Evolutionary conservation across 164 flowering plant genomes (phyloP).

Genomic region (Chloranthus sessilifolius): DNA sequence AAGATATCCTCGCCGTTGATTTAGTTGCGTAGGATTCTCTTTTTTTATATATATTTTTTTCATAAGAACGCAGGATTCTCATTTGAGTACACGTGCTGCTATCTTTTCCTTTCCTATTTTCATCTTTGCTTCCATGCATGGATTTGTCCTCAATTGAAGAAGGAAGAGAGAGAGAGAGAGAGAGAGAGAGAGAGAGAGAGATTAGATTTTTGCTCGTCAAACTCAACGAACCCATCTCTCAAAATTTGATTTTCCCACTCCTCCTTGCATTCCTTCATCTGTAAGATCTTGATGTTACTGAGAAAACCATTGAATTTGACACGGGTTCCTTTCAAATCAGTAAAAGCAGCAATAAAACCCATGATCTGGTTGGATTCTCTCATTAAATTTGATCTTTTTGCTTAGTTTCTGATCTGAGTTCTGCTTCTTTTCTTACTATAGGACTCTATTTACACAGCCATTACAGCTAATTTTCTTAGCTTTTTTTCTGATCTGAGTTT

Average conservation of each 20-base stretch:
- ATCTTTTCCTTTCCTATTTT: constrained; percentile 28
- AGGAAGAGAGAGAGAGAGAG: constrained; percentile 12
- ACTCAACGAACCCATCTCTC: constrained; percentile 19
- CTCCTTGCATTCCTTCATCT: too few species aligned
- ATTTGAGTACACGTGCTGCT: constrained; percentile 55
- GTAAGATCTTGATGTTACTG: constrained; percentile 29
- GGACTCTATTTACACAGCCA: too few species aligned
- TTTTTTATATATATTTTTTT: too few species aligned
- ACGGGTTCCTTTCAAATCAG: constrained; percentile 20
- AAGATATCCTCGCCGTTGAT: constrained; percentile 29
- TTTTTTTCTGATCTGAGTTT: too few species aligned
- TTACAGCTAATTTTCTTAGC: too few species aligned
- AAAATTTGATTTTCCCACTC: constrained; percentile 24
- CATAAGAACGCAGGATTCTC: too few species aligned
- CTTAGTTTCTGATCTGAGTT: constrained; percentile 31
- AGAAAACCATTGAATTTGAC: constrained; percentile 4
- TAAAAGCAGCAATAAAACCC: constrained; percentile 9
- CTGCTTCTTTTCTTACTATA: constrained; percentile 10
- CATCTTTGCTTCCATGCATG: constrained; percentile 72
- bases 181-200: too few species aligned
- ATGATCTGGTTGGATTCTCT: constrained; percentile 12
- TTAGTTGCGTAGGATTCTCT: constrained; percentile 40
- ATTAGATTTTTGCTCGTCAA: too few species aligned
- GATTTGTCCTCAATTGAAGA: constrained; percentile 81
- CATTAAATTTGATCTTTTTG: constrained; percentile 11